These are phyloP conservation scores for Balakata baccata DNA, from an alignment of 345 rosid genomes.

Conservation along the genomic window DNA sequence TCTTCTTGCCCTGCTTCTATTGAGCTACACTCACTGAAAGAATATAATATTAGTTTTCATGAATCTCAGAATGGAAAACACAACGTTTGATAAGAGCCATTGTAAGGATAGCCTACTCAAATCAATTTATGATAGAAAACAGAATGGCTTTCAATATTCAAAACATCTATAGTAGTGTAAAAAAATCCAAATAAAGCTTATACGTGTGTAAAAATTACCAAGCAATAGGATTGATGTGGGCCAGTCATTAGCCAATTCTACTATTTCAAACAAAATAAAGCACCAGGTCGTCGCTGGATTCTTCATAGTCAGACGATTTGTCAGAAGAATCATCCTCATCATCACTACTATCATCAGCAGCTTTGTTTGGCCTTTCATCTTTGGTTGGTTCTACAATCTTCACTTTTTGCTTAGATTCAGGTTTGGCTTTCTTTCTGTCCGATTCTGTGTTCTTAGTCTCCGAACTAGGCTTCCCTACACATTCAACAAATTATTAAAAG, in stretches of 20 bases:
- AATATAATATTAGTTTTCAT: not conserved
- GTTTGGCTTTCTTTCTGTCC: conserved; percentile 11
- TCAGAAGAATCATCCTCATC: conserved; percentile 32
- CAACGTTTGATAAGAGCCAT: not conserved
- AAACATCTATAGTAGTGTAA: not conserved
- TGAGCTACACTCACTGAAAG: not conserved
- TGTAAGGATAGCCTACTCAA: not conserved
- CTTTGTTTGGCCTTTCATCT: conserved; percentile 22
- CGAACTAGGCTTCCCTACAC: conserved; percentile 29
- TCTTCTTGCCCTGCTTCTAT: conserved; percentile 52
- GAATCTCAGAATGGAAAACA: not conserved
- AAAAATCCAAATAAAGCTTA: not conserved
- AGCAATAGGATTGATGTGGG: not conserved
- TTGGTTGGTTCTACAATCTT: conserved; percentile 42
- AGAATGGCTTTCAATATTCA: not conserved
- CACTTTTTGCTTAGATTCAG: conserved; percentile 39
- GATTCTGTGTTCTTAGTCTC: conserved; percentile 16
- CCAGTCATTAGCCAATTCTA: not conserved
- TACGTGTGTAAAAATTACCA: not conserved
- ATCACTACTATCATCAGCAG: conserved; percentile 28
- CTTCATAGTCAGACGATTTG: conserved; percentile 38
- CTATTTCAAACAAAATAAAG: not conserved
- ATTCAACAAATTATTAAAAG: conserved; percentile 5
- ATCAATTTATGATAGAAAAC: not conserved
- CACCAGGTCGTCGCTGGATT: conserved; percentile 43